Evolutionary conservation across 192 early-diverging fungal genomes (phyloP).

Genomic region (Oehlia diaphana): DNA sequence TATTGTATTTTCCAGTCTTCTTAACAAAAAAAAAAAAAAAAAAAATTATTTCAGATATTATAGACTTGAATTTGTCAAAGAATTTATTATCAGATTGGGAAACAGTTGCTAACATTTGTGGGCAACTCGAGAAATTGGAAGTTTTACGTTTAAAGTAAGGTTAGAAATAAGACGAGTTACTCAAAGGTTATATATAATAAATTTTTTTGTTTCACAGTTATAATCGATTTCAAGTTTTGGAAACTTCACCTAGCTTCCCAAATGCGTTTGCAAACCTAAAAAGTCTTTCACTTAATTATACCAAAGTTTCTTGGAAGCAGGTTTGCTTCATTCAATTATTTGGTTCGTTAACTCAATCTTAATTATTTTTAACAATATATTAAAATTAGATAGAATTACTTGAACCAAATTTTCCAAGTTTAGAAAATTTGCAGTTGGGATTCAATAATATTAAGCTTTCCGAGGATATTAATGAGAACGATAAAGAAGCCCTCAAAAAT

Average conservation of each 20-base stretch:
- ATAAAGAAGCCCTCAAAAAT: neutral
- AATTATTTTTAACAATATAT: neutral
- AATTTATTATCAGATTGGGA: conserved; percentile 53
- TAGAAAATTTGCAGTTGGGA: conserved; percentile 55
- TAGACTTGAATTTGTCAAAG: conserved; percentile 56
- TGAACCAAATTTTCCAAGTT: conserved; percentile 41
- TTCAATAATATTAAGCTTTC: conserved; percentile 42
- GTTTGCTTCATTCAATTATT: neutral
- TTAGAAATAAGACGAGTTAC: conserved; percentile 1
- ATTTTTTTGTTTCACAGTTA: neutral
- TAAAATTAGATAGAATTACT: conserved; percentile 38
- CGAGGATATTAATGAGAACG: conserved; percentile 6
- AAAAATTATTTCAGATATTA: conserved; percentile 37
- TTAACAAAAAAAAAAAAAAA: no score
- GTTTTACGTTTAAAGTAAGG: conserved; percentile 52
- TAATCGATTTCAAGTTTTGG: conserved; percentile 32
- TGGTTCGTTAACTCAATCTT: neutral
- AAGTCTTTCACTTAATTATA: conserved; percentile 37
- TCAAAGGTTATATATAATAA: neutral
- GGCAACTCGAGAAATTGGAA: conserved; percentile 41
- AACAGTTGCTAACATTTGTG: conserved; percentile 45
- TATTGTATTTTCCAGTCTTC: no score
- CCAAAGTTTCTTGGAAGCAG: conserved; percentile 39
- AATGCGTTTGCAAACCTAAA: conserved; percentile 34
- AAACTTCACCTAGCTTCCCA: conserved; percentile 6